Conservation (phyloP, 1,284 basidiomycete genomes). For the Ustilago tritici region DNA sequence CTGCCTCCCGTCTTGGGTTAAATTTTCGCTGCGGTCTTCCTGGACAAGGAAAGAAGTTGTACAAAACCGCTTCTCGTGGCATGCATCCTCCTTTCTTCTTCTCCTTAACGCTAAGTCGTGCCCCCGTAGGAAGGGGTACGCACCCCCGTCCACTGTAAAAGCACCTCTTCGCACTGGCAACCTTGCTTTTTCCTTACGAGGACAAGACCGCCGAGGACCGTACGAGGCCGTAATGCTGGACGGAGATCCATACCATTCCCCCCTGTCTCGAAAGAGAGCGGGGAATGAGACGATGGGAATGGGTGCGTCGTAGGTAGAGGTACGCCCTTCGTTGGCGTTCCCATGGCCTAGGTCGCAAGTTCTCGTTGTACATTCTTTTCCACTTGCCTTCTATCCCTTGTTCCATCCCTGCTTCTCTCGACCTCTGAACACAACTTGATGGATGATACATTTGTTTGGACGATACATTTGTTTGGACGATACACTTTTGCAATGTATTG, state of each 20-base stretch:
- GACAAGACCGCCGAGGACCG: constrained; percentile 49
- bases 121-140: constrained; percentile 44
- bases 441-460: too few relatives aligned
- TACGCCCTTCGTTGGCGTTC: constrained; percentile 49
- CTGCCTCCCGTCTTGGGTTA: too few relatives aligned
- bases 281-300: constrained; percentile 52
- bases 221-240: constrained; percentile 61
- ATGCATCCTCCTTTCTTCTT: constrained; percentile 24
- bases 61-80: constrained; percentile 12
- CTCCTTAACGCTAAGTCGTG: constrained; percentile 54
- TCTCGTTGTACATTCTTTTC: constrained; percentile 52
- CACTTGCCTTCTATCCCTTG: background rate
- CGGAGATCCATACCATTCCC: constrained; percentile 47
- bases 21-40: too few relatives aligned
- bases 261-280: background rate
- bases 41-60: background rate
- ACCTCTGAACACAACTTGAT: too few relatives aligned
- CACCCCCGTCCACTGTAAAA: constrained; percentile 57
- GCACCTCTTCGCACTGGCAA: constrained; percentile 56
- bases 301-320: constrained; percentile 50
- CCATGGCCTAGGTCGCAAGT: constrained; percentile 53
- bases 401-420: background rate
- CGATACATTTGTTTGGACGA: too few relatives aligned
- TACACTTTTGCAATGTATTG: background rate
- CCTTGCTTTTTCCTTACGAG: constrained; percentile 4